Conservation (phyloP, 805 yeast genomes). For the Metschnikowia peoriensis region DNA sequence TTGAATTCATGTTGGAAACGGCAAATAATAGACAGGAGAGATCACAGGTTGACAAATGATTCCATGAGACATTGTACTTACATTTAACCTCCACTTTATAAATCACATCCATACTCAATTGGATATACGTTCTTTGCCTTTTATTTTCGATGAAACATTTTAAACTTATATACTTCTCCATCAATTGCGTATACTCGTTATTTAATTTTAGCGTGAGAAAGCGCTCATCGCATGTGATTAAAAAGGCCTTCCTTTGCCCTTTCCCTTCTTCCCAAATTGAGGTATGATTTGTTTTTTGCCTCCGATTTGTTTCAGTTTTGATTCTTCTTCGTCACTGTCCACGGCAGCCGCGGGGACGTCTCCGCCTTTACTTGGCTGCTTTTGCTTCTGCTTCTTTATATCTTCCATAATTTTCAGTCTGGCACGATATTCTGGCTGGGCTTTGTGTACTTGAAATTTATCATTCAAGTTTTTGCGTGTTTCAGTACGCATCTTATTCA, state of each 20-base stretch:
- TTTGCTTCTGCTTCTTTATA: conserved; percentile 4
- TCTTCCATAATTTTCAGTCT: conserved; percentile 12
- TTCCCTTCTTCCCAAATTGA: conserved; percentile 14
- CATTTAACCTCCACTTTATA: background rate
- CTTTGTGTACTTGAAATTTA: conserved; percentile 3
- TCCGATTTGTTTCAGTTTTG: conserved; percentile 14
- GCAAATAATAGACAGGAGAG: background rate
- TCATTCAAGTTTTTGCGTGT: conserved; percentile 17
- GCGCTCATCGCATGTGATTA: background rate
- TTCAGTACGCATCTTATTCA: conserved; percentile 34
- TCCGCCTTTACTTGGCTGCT: background rate
- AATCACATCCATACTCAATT: background rate
- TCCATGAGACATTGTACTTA: background rate
- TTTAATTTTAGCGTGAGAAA: background rate
- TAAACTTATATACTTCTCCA: background rate
- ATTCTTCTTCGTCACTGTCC: conserved; percentile 19
- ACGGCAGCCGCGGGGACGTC: background rate
- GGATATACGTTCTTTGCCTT: background rate
- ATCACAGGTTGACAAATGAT: background rate
- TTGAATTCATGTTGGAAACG: background rate
- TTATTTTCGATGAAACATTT: background rate
- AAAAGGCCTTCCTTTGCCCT: conserved; percentile 17
- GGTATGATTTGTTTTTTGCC: conserved; percentile 11
- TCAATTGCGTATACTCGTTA: background rate
- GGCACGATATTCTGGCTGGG: background rate